These are phyloP conservation scores for Chlorella sorokiniana DNA, from an alignment of 139 green algal species.

Conservation along the genomic window DNA sequence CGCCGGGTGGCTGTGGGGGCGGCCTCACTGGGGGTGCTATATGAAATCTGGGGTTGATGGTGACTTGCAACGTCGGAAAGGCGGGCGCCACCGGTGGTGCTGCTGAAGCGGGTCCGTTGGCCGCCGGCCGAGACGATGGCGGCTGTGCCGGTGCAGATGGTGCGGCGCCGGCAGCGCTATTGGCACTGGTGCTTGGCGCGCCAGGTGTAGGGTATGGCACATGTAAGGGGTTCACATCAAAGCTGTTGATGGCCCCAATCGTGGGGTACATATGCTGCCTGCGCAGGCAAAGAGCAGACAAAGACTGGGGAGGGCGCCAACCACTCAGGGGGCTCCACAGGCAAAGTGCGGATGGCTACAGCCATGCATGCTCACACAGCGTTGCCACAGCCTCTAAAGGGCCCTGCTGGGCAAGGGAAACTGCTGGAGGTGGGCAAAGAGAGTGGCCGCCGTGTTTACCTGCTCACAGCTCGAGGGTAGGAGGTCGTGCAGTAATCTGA, in stretches of 20 bases:
- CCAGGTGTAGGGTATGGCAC: neutral
- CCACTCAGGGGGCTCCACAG: too few relatives aligned
- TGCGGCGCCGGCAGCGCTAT: neutral
- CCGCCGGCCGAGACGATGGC: neutral
- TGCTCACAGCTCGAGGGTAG: too few relatives aligned
- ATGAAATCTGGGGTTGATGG: slow-evolving; percentile 6
- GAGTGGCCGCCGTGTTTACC: too few relatives aligned
- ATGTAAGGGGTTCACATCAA: slow-evolving; percentile 13
- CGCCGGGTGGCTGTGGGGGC: slow-evolving; percentile 1
- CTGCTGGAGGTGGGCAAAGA: too few relatives aligned
- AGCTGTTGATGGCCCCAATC: slow-evolving; percentile 5
- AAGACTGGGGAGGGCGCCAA: neutral
- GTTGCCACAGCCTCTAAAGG: too few relatives aligned
- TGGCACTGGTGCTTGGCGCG: neutral
- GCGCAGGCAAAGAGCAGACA: neutral
- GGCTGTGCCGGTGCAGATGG: neutral
- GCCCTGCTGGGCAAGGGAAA: too few relatives aligned
- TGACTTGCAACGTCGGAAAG: slow-evolving; percentile 24
- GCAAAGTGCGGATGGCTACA: too few relatives aligned
- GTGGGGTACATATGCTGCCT: slow-evolving; percentile 24
- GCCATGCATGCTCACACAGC: too few relatives aligned
- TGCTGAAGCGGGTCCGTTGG: slow-evolving; percentile 4
- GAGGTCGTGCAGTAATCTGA: too few relatives aligned
- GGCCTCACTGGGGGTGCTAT: slow-evolving; percentile 16
- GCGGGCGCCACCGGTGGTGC: neutral